A percentile compares a stretch with the other conserved stretches of the same genome.
Evolutionary conservation across 371 early-diverging fungal species (phyloP).

Genomic region (Mortierella sp.): DNA sequence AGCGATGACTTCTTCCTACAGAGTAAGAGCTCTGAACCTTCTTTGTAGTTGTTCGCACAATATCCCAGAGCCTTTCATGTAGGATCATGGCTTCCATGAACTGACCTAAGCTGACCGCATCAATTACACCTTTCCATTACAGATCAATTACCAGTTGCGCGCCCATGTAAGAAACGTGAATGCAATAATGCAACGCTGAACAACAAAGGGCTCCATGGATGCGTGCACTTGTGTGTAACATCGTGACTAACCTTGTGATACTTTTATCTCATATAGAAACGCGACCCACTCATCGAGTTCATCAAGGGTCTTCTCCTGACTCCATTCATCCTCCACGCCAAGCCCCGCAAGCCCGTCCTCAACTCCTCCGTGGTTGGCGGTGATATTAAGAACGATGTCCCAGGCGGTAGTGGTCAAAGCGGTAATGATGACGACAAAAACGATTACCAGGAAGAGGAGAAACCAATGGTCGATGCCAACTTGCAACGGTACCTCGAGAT

Average conservation of each 20-base stretch:
- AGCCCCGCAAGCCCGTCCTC: slow-evolving; percentile 59
- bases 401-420: slow-evolving; percentile 7
- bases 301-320: slow-evolving; percentile 84
- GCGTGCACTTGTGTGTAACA: no score
- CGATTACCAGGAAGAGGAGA: slow-evolving; percentile 54
- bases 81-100: slow-evolving; percentile 3
- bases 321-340: slow-evolving; percentile 81
- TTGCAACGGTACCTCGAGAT: slow-evolving; percentile 75
- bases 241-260: not conserved
- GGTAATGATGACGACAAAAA: slow-evolving; percentile 26
- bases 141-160: slow-evolving; percentile 79
- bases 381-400: not conserved
- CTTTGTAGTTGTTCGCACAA: not conserved
- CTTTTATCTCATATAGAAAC: slow-evolving; percentile 58
- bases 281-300: slow-evolving; percentile 85
- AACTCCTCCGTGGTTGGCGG: slow-evolving; percentile 13
- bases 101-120: not conserved
- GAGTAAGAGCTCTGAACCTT: slow-evolving; percentile 29
- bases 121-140: not conserved
- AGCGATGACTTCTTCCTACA: slow-evolving; percentile 56
- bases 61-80: no score
- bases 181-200: no score
- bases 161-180: slow-evolving; percentile 73
- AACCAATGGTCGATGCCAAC: slow-evolving; percentile 50
- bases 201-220: no score